Evolutionary conservation across 495 filamentous ascomycete species (phyloP), one percentile per base, ranked within the genome.

Genomic region (Friedmanniomyces simplex): DNA sequence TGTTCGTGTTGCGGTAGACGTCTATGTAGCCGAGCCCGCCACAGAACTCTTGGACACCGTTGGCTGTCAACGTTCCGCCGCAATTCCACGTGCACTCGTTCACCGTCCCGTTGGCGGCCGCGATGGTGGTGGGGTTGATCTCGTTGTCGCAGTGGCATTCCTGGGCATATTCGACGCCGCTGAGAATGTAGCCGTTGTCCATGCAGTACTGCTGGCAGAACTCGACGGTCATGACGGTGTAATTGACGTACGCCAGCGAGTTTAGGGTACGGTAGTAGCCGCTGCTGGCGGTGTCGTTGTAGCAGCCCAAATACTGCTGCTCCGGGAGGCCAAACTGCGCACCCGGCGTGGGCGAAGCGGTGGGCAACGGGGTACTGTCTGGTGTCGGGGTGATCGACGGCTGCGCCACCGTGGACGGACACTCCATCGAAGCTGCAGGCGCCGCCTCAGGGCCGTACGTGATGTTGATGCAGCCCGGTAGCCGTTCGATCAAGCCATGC

Each of bases 81-180:
- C 63, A 65, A 36, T 52, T 51, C 55, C 63, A 65, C 6, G 55
- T 57, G 41, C 55, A 62, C 41, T 64, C 18, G 34, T 50, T 58
- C 49, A 37, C 30, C 20, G 42, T 42, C 24, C 56, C 36, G 30
- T 39, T 50, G 14, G 20, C 18, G 22, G 37, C 47, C 20, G 7
- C 32, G 25, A 54, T 24, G 21, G 57, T 52, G 13, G 63, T 57
- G 7, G 60, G 63, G 47, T 63, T 63, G 54, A 66, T 52, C 25
- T 46, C 18, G 39, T 63, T 66, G 34, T 61, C 61, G 60, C 61
- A 64, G 52, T 64, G 63, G 43, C 64, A 66, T 51, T 66, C 61
- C 32, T 61, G 53, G 10, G 61, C 60, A 30, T 56, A 66, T 34
- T 63, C 63, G 3, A 61, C 52, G 24, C 63, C 63, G 20, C 32